Percentiles rank a stretch among this genome's conserved stretches.
These are phyloP conservation scores for Solanum acaule DNA, from an alignment of 257 asterid genomes.

Conservation along the genomic window DNA sequence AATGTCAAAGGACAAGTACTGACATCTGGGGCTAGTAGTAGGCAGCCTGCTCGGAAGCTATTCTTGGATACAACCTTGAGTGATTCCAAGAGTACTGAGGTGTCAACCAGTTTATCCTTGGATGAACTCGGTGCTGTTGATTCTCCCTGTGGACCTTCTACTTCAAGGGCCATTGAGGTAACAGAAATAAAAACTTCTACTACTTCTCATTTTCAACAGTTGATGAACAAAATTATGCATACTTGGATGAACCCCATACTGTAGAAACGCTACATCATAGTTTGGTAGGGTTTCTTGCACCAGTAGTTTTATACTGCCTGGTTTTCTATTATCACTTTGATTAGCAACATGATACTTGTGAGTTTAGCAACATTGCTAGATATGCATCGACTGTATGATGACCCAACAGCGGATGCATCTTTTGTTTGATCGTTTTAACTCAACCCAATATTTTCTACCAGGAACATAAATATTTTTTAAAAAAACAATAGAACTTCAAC, in stretches of 20 bases:
- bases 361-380: neutral
- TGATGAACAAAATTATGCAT: neutral
- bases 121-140: constrained; percentile 49
- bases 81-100: constrained; percentile 61
- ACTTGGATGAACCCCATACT: neutral
- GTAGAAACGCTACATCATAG: neutral
- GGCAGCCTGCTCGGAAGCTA: constrained; percentile 62
- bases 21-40: constrained; percentile 40
- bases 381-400: neutral
- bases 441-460: neutral
- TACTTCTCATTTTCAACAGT: neutral
- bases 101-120: constrained; percentile 42
- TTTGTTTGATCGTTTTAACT: neutral
- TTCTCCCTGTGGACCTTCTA: constrained; percentile 56
- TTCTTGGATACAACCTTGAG: constrained; percentile 48
- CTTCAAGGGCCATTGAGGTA: constrained; percentile 74
- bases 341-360: neutral
- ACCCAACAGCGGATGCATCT: neutral
- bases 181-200: neutral
- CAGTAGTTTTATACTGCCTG: neutral
- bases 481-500: neutral
- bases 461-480: neutral
- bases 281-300: neutral
- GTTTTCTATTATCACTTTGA: neutral
- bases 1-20: constrained; percentile 44